Evolutionary conservation across 1,284 basidiomycete species (phyloP), one percentile per base, ranked within the genome.

Genomic region (Heterobasidion parviporum): DNA sequence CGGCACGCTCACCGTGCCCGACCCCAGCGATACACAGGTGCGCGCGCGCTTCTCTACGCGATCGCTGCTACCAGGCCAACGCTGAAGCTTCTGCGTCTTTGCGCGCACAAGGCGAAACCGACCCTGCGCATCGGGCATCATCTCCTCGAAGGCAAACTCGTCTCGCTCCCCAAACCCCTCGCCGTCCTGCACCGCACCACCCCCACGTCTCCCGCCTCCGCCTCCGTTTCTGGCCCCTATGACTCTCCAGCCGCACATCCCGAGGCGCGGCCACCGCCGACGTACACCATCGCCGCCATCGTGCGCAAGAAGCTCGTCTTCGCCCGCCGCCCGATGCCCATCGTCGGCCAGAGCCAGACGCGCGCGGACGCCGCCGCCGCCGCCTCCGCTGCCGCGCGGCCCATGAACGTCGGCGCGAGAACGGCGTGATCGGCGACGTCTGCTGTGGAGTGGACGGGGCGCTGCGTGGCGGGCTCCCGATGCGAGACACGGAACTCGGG

Each of bases 121-220:
- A 91, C 85, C 0, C 75, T 97, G 5, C 73, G 80, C 59, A 87
- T 97, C 56, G 93, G 93, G 7, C 87, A 95, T 69, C 91, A 97
- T 65, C 74, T 93, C 15, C 81, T 97, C 1, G 94, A 97, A 66
- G 94, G 94, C 50, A 92, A 90, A 65, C 77, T 96, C 56, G 79
- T 84, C 41, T 79, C 74, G 46, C 76, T 97, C 9, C 70, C 85
- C 0, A 92, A 89, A 65, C 91, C 92, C 0, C 77, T 91, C 48
- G 92, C 86, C 1, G 79, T 94, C 50, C 71, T 91, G 14, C 73
- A 76, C 59, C 75, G 78, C 48, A 36, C 52, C 44, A 20, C 50
- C 16, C 56, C 59, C 5, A 35, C 32, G 18, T 38, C 53, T 8
- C 46, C 49, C 47, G n/a, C 8, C 45, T n/a, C 15, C 26, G 20